phyloP scores from a whole-genome alignment of 192 early-diverging fungal species.

The Coemansia sp. region DNA sequence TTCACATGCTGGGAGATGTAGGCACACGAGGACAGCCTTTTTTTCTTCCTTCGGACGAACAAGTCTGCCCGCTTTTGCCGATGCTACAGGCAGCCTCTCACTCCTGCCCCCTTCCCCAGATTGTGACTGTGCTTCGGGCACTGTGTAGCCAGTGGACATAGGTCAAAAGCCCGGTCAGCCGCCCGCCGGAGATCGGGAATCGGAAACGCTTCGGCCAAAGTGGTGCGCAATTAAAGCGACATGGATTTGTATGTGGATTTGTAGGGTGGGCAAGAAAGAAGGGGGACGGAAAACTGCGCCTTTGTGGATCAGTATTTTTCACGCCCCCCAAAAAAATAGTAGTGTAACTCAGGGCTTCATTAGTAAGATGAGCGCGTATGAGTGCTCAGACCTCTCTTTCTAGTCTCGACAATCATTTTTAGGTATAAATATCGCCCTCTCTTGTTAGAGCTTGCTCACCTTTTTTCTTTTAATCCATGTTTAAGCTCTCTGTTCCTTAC shows the following conservation, averaged over 20 bases:
- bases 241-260: not conserved
- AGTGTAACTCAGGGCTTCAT: not conserved
- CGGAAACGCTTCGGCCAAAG: slow-evolving; percentile 7
- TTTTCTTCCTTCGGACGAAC: not conserved
- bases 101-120: not conserved
- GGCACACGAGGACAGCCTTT: not conserved
- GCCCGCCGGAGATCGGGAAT: slow-evolving; percentile 11
- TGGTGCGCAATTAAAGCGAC: not conserved
- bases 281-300: not conserved
- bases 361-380: not conserved
- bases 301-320: not conserved
- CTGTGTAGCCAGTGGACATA: not conserved
- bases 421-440: not conserved
- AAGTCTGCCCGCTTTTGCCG: not conserved
- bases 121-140: not conserved
- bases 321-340: not conserved
- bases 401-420: not conserved
- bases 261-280: not conserved
- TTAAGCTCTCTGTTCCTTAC: not conserved
- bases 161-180: not conserved
- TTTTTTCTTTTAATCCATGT: not conserved
- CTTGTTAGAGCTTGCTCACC: not conserved
- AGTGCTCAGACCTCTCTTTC: not conserved
- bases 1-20: slow-evolving; percentile 6
- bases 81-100: not conserved